Base-by-base conservation (phyloP, 768 basidiomycete genomes). In the Cystobasidium tubakii region DNA sequence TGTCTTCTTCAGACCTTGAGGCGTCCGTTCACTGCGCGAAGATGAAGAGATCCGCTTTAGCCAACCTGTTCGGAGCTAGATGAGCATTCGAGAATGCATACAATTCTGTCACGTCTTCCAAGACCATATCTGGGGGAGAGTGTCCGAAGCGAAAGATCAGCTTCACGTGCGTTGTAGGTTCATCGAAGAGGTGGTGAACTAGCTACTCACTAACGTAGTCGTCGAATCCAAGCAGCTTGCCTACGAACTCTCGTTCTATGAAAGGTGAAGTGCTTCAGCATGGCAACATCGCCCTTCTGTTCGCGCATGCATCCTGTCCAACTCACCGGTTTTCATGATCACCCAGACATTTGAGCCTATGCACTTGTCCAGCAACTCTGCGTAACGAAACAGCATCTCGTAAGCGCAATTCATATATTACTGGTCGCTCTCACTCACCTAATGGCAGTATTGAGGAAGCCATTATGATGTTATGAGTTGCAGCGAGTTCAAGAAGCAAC, bases 271-370 rank as follows among this genome's bases (percentile, higher is more conserved):
- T 29, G 1, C 17, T 10, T 50, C 29, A 60, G 57, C 57, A 15
- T 6, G 7, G 21, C 46, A 9, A 19, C 12, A 17, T 21, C 46
- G 15, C 7, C 39, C 39, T n/a, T n/a, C 39, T 39, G 39, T 39
- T 39, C 39, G 15, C 39, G 12, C 17, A 15, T 66, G 36, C 69
- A 10, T 36, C 29, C 39, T 44, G 66, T 67, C 66, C 44, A 36
- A 55, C 29, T 25, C 10, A 76, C 77, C 74, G 0, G 75, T 75
- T 84, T 97, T 98, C 92, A 96, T 97, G 81, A 98, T 88, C 78
- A 98, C 95, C 91, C 92, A 96, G 80, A 98, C 94, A 62, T 88
- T 87, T 39, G 92, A 95, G 72, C 95, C 95, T 81, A 97, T 98
- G 80, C 95, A 97, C 81, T 90, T 87, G 82, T 99, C 95, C 79